Evolutionary conservation across 2,329 filamentous ascomycete genomes (phyloP), one percentile per base, ranked within the genome.

Genomic region (Pestalotiopsis sp.): DNA sequence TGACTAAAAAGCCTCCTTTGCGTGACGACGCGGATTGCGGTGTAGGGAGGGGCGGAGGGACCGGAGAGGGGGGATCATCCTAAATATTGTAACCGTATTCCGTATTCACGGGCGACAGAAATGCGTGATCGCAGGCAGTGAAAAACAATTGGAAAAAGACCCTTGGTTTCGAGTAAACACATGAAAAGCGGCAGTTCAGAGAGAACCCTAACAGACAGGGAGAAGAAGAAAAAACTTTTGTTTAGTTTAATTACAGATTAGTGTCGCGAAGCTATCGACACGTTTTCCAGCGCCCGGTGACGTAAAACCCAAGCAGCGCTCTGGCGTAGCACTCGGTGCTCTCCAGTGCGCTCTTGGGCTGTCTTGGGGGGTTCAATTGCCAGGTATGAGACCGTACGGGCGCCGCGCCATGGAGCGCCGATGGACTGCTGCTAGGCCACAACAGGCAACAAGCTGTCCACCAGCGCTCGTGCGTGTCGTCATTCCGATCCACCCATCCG

Each of bases 381-480:
- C 20, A 20, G 49, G 49, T 9, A 20, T 36, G 25, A 23, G 20
- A 59, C n/a, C 57, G 14, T 20, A 12, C 2, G 9, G 12, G 45
- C 14, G 13, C 45, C 6, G 57, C 57, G 23, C 23, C 23, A 27
- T 59, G 6, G 57, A 59, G 12, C 57, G 27, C 36, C 45, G 45
- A 52, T 52, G 45, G 62, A 36, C 36, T n/a, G 27, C 20, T 17
- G 45, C 64, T 67, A 67, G 12, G 52, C 65, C 56, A n/a, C 5
- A 60, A 27, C 1, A 36, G 56, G 65, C n/a, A 67, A 60, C 23
- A 45, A 67, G 52, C 65, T 67, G 27, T 52, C 27, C n/a, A 59
- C 17, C 52, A 20, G 14, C 56, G 57, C 39, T 67, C 57, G 56
- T 52, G 65, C 65, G 52, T 67, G 65, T 67, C 65, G 65, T 67